A percentile compares a stretch with the other conserved stretches of the same genome.
Evolutionary conservation across 106 monocot genomes (phyloP).

Genomic region (Dendrobium huoshanense): DNA sequence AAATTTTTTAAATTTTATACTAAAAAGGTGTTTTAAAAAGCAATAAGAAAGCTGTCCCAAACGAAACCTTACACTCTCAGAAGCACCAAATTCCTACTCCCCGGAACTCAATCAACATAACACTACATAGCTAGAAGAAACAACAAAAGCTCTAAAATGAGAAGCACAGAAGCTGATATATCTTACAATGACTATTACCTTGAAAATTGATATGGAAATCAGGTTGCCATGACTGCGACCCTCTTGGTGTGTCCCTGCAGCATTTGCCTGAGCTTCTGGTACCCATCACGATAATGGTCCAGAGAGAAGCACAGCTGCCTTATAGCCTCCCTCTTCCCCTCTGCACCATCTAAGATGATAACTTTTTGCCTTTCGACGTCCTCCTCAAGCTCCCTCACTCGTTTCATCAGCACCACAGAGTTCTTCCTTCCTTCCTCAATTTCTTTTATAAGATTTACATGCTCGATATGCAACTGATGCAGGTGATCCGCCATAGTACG

Average conservation of each 20-base stretch:
- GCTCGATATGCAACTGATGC: slow-evolving; percentile 45
- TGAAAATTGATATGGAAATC: too few species aligned
- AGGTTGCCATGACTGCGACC: background rate
- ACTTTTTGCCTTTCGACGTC: slow-evolving; percentile 55
- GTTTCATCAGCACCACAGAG: slow-evolving; percentile 7
- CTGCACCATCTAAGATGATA: slow-evolving; percentile 46
- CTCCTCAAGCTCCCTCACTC: slow-evolving; percentile 43
- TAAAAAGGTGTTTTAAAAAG: too few species aligned
- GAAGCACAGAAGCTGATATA: too few species aligned
- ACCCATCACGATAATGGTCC: slow-evolving; percentile 74
- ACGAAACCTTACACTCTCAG: too few species aligned
- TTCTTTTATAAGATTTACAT: slow-evolving; percentile 32
- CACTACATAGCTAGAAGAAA: too few species aligned
- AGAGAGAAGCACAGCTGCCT: slow-evolving; percentile 89
- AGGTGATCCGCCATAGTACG: slow-evolving; percentile 20
- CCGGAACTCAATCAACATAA: too few species aligned
- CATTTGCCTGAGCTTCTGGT: slow-evolving; percentile 49
- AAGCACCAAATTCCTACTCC: too few species aligned
- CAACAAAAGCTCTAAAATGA: too few species aligned
- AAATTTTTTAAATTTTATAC: too few species aligned
- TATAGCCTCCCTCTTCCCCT: slow-evolving; percentile 91
- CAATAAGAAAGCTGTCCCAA: too few species aligned
- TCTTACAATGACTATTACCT: too few species aligned
- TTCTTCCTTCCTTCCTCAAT: slow-evolving; percentile 21
- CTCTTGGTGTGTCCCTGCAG: slow-evolving; percentile 34